A percentile compares a stretch with the other conserved stretches of the same genome.
Evolutionary conservation across 2,329 filamentous ascomycete genomes (phyloP).

Genomic region (Hymenoscyphus fructigenus): DNA sequence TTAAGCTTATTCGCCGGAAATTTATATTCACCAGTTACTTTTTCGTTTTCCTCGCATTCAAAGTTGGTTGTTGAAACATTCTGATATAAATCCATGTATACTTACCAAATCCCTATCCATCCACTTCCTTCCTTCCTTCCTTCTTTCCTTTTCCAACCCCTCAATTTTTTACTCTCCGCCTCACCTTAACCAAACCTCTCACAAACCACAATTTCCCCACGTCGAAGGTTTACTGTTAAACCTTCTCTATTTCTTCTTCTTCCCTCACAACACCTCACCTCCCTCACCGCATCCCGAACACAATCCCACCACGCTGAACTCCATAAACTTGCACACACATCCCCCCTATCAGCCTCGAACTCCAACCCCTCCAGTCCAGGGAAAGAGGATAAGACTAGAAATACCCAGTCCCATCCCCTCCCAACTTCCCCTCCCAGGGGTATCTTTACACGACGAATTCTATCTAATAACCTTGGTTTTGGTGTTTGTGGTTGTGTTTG

Average conservation of each 20-base stretch:
- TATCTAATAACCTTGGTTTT: no score
- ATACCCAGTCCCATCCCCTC: slow-evolving; percentile 13
- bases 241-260: not conserved
- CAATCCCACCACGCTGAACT: slow-evolving; percentile 15
- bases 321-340: not conserved
- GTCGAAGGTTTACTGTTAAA: not conserved
- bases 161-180: not conserved
- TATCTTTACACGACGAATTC: not conserved
- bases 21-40: no score
- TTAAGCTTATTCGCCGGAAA: no score
- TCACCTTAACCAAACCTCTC: not conserved
- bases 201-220: not conserved
- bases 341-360: slow-evolving; percentile 13
- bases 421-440: not conserved
- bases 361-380: slow-evolving; percentile 13
- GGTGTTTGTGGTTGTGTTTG: no score
- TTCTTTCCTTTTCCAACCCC: not conserved
- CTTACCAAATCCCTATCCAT: no score
- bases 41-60: no score
- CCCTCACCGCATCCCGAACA: slow-evolving; percentile 19
- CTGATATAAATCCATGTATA: no score
- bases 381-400: slow-evolving; percentile 9
- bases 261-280: slow-evolving; percentile 11
- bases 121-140: no score
- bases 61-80: no score